Evolutionary conservation across 108 stramenopile genomes (phyloP).

Genomic region (Bacterosira constricta): DNA sequence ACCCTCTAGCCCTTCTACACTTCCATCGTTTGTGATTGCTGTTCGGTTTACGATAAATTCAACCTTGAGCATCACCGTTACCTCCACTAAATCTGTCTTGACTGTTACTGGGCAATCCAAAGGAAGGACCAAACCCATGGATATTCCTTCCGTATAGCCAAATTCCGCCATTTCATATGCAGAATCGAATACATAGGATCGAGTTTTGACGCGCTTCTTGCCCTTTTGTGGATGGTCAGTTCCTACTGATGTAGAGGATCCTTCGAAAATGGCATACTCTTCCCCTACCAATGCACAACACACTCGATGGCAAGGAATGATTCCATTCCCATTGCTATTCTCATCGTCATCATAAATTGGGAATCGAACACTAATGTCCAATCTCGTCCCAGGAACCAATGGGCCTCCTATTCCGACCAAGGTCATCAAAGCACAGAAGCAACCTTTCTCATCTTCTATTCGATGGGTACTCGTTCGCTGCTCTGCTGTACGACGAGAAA

Average conservation of each 20-base stretch:
- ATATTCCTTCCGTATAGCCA: slow-evolving; percentile 41
- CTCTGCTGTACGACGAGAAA: slow-evolving; percentile 39
- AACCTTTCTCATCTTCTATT: slow-evolving; percentile 36
- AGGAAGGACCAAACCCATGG: slow-evolving; percentile 50
- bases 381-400: slow-evolving; percentile 28
- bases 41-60: slow-evolving; percentile 40
- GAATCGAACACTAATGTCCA: slow-evolving; percentile 29
- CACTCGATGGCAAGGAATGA: slow-evolving; percentile 41
- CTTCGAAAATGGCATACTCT: slow-evolving; percentile 42
- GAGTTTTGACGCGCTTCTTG: slow-evolving; percentile 39
- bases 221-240: background rate
- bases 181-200: slow-evolving; percentile 51
- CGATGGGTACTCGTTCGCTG: slow-evolving; percentile 34
- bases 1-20: background rate
- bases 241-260: background rate
- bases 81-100: slow-evolving; percentile 51
- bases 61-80: slow-evolving; percentile 34
- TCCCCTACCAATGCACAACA: slow-evolving; percentile 49
- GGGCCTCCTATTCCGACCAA: slow-evolving; percentile 42
- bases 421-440: slow-evolving; percentile 37
- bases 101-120: slow-evolving; percentile 47
- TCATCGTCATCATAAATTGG: slow-evolving; percentile 13
- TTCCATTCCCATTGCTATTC: slow-evolving; percentile 1
- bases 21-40: background rate
- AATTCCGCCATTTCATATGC: slow-evolving; percentile 42